Base-by-base conservation (phyloP, 2,329 filamentous ascomycete species). In the Ustulina deusta region DNA sequence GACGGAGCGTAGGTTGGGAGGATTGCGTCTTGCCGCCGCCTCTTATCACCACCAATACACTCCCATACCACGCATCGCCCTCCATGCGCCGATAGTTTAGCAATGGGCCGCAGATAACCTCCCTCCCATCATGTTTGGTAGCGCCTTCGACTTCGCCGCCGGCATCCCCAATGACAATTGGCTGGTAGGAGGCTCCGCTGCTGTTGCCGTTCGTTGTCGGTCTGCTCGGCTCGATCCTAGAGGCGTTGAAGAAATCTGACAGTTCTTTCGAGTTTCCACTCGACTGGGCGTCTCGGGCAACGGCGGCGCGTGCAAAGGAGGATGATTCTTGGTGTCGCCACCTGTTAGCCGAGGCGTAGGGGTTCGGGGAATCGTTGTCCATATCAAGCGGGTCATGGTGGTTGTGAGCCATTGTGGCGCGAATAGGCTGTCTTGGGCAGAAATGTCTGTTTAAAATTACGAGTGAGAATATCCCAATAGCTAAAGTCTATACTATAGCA, bases 11-110 rank as follows among this genome's bases (percentile, higher is more conserved):
- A 46, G 97, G 89, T 69, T 86, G 82, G 60, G 83, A 78, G 0
- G 86, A 85, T 69, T 88, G 86, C 22, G 83, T 82, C 75, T 87
- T 81, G 66, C 86, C 89, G 27, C 91, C 91, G 4, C 93, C 91
- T 59, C 86, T 89, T 17, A 91, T 92, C 60, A 97, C 93, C 57
- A 97, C 83, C 74, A 97, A 82, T 7, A 97, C 92, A 78, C 93
- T 97, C 65, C 95, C 94, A 74, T 92, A 84, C 94, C 95, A 98
- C 46, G 81, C 81, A 44, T 83, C 83, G 32, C 85, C 86, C 74
- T 90, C 87, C 88, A 91, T 94, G 75, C 88, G 87, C 71, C 90
- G 86, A 79, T 94, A 95, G 80, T 95, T 95, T 69, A 95, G 81
- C 71, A 95, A 81, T 22, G 92, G 92, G 0, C 92, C 92, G 73